Conservation (phyloP, 805 yeast genomes). For the Danielia oregonensis region DNA sequence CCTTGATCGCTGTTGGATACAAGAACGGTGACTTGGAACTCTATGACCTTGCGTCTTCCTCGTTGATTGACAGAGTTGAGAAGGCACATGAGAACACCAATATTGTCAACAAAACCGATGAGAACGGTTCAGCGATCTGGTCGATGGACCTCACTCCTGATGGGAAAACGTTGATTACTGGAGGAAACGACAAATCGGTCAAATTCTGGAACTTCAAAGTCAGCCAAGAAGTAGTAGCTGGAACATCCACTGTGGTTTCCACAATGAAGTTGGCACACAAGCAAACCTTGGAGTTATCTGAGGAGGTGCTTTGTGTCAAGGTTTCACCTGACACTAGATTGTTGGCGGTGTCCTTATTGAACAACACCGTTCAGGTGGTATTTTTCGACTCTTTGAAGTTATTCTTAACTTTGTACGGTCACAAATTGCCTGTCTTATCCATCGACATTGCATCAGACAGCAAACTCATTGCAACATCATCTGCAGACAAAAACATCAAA, state of each 20-base stretch:
- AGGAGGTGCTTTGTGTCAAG: slow-evolving; percentile 76
- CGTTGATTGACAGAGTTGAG: slow-evolving; percentile 64
- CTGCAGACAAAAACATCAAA: slow-evolving; percentile 96
- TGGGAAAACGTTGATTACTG: slow-evolving; percentile 82
- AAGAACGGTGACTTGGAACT: slow-evolving; percentile 81
- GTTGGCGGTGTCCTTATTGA: slow-evolving; percentile 80
- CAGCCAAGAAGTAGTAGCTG: slow-evolving; percentile 65
- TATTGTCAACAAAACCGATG: slow-evolving; percentile 15
- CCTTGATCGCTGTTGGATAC: slow-evolving; percentile 82
- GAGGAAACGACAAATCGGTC: slow-evolving; percentile 88
- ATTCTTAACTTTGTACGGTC: slow-evolving; percentile 88
- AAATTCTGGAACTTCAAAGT: slow-evolving; percentile 86
- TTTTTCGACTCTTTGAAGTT: slow-evolving; percentile 84
- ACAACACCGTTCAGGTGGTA: slow-evolving; percentile 94
- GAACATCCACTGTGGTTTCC: slow-evolving; percentile 51
- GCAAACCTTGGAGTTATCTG: slow-evolving; percentile 79
- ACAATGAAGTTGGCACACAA: slow-evolving; percentile 63
- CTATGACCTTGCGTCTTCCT: slow-evolving; percentile 81
- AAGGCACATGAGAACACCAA: slow-evolving; percentile 50
- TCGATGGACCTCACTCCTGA: slow-evolving; percentile 82
- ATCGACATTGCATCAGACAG: slow-evolving; percentile 89
- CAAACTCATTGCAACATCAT: slow-evolving; percentile 83
- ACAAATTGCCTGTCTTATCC: slow-evolving; percentile 90
- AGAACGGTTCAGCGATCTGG: slow-evolving; percentile 69
- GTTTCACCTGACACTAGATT: slow-evolving; percentile 76